A percentile compares a stretch with the other conserved stretches of the same genome.
phyloP scores from a whole-genome alignment of 495 filamentous ascomycete species.

The Parachaetomium inaequale region DNA sequence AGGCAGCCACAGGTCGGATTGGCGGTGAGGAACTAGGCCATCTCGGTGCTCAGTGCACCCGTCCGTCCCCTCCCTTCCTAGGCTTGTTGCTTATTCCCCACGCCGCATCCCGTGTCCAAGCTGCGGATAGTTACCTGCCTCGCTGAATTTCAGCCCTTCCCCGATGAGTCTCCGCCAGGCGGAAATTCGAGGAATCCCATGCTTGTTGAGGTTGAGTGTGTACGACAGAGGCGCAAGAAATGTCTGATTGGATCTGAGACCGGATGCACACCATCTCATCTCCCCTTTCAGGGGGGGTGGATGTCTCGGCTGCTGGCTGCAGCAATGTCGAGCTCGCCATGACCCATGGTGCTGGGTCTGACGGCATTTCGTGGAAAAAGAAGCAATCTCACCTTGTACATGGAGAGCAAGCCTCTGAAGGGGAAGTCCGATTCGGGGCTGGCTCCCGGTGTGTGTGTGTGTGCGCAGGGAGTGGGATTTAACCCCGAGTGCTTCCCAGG shows the following conservation, averaged over 20 bases:
- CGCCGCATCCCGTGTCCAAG: constrained; percentile 4
- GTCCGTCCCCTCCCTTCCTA: not conserved
- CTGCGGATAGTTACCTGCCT: no score
- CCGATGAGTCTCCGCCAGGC: not conserved
- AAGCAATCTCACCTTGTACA: not conserved
- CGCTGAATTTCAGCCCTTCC: no score
- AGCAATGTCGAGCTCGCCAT: not conserved
- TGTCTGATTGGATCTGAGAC: not conserved
- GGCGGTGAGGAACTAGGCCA: not conserved
- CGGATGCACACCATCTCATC: not conserved
- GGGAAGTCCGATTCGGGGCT: constrained; percentile 2
- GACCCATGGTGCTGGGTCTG: not conserved
- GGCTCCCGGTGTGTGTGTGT: not conserved
- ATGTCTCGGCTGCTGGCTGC: not conserved
- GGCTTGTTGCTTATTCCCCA: not conserved
- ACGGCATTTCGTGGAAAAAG: not conserved
- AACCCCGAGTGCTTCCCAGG: not conserved
- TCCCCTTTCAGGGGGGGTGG: not conserved
- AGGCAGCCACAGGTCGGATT: constrained; percentile 2
- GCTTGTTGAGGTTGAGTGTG: no score
- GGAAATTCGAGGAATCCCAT: not conserved
- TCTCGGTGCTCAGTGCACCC: not conserved
- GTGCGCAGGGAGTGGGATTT: not conserved
- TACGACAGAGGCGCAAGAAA: not conserved
- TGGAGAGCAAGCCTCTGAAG: not conserved